Evolutionary conservation across 345 rosid genomes (phyloP).

Genomic region (Melaleuca quinquenervia): DNA sequence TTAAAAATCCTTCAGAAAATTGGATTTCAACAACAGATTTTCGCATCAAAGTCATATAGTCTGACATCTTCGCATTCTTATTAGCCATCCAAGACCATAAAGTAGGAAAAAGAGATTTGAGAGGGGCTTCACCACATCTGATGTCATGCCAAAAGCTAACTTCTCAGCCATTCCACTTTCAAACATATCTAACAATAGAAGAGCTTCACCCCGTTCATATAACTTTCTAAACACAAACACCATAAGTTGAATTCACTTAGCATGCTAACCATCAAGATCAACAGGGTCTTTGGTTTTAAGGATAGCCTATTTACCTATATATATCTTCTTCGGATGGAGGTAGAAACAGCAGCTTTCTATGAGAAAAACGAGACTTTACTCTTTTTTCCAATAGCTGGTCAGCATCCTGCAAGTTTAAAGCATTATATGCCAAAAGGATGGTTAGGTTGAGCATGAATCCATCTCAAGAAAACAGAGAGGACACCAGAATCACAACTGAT

Average conservation of each 20-base stretch:
- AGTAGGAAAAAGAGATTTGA: neutral
- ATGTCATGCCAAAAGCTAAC: neutral
- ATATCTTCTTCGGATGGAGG: constrained; percentile 66
- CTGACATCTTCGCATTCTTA: neutral
- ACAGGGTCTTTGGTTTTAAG: neutral
- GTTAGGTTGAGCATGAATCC: neutral
- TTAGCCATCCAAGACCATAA: neutral
- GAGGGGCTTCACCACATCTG: neutral
- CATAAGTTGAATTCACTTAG: neutral
- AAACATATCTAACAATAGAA: neutral
- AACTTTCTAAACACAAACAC: neutral
- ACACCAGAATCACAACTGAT: neutral
- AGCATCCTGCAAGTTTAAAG: constrained; percentile 55
- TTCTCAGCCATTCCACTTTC: neutral
- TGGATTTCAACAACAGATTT: neutral
- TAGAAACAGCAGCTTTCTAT: constrained; percentile 71
- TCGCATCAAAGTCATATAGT: neutral
- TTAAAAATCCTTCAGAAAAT: neutral
- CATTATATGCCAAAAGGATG: neutral
- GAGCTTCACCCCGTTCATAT: neutral
- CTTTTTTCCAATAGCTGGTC: constrained; percentile 95
- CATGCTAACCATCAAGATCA: neutral
- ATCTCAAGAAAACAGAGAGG: neutral
- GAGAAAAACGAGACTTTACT: constrained; percentile 93
- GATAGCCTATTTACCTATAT: constrained; percentile 28